These are phyloP conservation scores for Apiotrichum laibachii DNA, from an alignment of 1,284 basidiomycete species.

Conservation along the genomic window DNA sequence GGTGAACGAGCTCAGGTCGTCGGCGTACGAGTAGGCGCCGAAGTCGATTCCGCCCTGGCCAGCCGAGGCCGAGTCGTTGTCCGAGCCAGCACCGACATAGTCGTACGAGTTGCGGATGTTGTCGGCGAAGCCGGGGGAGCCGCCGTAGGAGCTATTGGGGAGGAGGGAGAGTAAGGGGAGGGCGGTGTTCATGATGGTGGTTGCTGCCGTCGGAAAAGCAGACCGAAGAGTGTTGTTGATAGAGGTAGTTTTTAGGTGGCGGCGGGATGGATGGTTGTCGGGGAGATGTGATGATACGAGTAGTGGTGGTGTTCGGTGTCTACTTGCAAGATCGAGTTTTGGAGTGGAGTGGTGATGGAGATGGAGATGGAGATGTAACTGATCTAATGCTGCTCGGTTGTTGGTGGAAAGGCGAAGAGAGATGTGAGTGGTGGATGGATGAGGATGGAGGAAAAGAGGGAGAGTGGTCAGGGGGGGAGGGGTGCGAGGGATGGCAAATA, in stretches of 20 bases:
- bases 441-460: neutral
- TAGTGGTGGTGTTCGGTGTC: no score
- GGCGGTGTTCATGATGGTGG: slow-evolving; percentile 19
- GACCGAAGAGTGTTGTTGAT: neutral
- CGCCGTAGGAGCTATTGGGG: slow-evolving; percentile 18
- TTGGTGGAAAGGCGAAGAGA: neutral
- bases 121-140: slow-evolving; percentile 13
- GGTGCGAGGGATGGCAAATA: neutral
- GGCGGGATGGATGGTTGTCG: neutral
- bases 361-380: no score
- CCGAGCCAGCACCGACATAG: slow-evolving; percentile 18
- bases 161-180: slow-evolving; percentile 22
- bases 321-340: neutral
- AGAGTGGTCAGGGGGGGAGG: neutral
- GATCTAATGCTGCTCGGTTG: neutral
- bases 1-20: slow-evolving; percentile 15
- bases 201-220: neutral
- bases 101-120: slow-evolving; percentile 17
- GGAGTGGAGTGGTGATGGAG: neutral
- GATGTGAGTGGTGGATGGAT: no score
- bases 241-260: no score
- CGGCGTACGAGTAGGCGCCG: slow-evolving; percentile 12
- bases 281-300: neutral
- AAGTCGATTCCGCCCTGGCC: slow-evolving; percentile 11
- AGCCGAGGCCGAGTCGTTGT: slow-evolving; percentile 14